Conservation (phyloP, 768 basidiomycete species). For the Tephrocybe sp. region DNA sequence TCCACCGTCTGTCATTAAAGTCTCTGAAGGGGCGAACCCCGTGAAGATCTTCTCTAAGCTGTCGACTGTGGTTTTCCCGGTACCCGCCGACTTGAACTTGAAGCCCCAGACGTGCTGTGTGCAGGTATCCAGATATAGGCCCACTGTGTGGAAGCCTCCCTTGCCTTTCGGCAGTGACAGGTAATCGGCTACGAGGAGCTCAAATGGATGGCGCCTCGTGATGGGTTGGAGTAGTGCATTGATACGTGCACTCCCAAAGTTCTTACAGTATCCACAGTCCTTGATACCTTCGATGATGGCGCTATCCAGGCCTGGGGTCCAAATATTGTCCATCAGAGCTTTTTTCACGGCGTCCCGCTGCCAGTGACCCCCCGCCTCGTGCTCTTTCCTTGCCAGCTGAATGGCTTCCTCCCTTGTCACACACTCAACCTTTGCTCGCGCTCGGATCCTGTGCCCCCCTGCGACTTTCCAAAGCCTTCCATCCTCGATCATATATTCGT, state of each 20-base stretch:
- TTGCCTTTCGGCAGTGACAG: slow-evolving; percentile 24
- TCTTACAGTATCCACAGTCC: slow-evolving; percentile 28
- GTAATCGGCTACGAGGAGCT: slow-evolving; percentile 31
- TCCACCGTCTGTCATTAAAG: not conserved
- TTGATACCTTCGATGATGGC: slow-evolving; percentile 24
- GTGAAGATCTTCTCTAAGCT: not conserved
- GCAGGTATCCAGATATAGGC: slow-evolving; percentile 26
- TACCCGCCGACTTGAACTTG: slow-evolving; percentile 26
- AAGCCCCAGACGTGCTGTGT: slow-evolving; percentile 30
- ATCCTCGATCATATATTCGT: slow-evolving; percentile 25
- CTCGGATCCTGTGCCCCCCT: slow-evolving; percentile 14
- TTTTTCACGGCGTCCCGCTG: slow-evolving; percentile 33
- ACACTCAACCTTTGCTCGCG: slow-evolving; percentile 25
- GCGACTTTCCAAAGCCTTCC: slow-evolving; percentile 26
- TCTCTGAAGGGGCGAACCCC: slow-evolving; percentile 2
- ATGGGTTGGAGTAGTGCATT: slow-evolving; percentile 36
- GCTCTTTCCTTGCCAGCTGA: slow-evolving; percentile 19
- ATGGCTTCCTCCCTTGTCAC: slow-evolving; percentile 25
- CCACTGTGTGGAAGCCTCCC: slow-evolving; percentile 24
- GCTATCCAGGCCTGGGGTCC: slow-evolving; percentile 27
- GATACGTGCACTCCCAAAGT: slow-evolving; percentile 30
- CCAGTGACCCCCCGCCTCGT: slow-evolving; percentile 30
- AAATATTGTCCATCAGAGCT: slow-evolving; percentile 23
- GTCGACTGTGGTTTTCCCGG: slow-evolving; percentile 23
- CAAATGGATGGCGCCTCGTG: slow-evolving; percentile 33